These are phyloP conservation scores for Rhizopogon vinicolor DNA, from an alignment of 768 basidiomycete species.

Conservation along the genomic window DNA sequence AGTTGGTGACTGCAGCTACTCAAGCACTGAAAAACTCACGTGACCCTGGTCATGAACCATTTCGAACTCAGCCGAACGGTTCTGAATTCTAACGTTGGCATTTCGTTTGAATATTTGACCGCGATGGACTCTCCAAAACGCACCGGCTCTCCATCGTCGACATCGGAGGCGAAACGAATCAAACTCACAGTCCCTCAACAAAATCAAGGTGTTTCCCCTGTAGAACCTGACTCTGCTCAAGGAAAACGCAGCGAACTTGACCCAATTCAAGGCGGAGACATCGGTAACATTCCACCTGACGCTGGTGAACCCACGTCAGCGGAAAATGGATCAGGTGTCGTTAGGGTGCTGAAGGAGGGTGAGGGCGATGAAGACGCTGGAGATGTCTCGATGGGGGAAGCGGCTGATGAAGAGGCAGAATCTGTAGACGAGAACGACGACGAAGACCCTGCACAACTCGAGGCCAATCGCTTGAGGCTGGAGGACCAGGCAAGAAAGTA, in stretches of 20 bases:
- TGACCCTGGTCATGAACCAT: too few relatives aligned
- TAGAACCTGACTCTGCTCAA: slow-evolving; percentile 73
- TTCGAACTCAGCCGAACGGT: too few relatives aligned
- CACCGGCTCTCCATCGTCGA: slow-evolving; percentile 51
- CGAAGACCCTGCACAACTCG: slow-evolving; percentile 80
- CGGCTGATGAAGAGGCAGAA: slow-evolving; percentile 69
- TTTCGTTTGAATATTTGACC: slow-evolving; percentile 16
- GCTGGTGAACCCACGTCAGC: slow-evolving; percentile 5
- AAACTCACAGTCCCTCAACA: slow-evolving; percentile 50
- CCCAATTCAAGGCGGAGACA: slow-evolving; percentile 72
- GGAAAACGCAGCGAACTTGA: slow-evolving; percentile 90
- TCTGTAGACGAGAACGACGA: slow-evolving; percentile 81
- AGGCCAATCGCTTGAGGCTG: slow-evolving; percentile 71
- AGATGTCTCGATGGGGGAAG: slow-evolving; percentile 81
- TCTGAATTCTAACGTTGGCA: neutral
- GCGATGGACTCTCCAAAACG: slow-evolving; percentile 65
- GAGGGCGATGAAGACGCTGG: slow-evolving; percentile 67
- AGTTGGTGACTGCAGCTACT: too few relatives aligned
- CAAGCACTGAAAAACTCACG: neutral
- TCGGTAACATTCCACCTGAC: slow-evolving; percentile 63
- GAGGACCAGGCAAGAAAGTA: slow-evolving; percentile 91
- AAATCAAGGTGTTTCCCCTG: slow-evolving; percentile 63
- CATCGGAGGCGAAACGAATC: slow-evolving; percentile 54
- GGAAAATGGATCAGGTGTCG: slow-evolving; percentile 21
- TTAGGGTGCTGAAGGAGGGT: slow-evolving; percentile 39